Conservation (phyloP, 192 early-diverging fungal genomes). For the Pilobolus umbonatus region DNA sequence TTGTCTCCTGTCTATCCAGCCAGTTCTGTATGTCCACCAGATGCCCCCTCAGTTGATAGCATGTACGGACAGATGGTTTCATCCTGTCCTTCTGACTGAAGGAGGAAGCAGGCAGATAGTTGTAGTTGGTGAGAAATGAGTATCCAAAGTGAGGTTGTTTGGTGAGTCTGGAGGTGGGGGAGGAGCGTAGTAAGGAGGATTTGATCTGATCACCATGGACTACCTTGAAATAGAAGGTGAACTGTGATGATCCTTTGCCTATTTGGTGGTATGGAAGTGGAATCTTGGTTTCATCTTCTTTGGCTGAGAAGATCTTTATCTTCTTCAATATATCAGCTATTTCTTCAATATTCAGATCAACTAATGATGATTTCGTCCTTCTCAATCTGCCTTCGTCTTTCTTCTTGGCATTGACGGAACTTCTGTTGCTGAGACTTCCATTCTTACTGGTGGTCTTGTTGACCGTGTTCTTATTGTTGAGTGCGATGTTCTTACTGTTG, state of each 20-base stretch:
- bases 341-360: constrained; percentile 14
- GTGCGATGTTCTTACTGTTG: neutral
- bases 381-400: neutral
- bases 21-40: constrained; percentile 25
- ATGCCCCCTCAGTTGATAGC: constrained; percentile 26
- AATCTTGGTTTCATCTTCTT: no score
- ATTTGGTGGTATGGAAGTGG: constrained; percentile 36
- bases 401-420: neutral
- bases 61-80: constrained; percentile 4
- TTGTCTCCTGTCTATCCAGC: constrained; percentile 12
- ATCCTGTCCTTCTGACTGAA: constrained; percentile 7
- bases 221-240: constrained; percentile 30
- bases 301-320: constrained; percentile 1
- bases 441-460: neutral
- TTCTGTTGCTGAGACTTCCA: neutral
- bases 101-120: constrained; percentile 18
- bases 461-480: neutral
- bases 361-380: constrained; percentile 11
- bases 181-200: constrained; percentile 6
- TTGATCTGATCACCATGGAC: constrained; percentile 25
- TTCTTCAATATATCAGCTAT: constrained; percentile 8
- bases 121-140: constrained; percentile 17
- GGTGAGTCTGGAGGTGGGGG: neutral
- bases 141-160: constrained; percentile 25
- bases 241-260: constrained; percentile 20